These are phyloP conservation scores for Backusella tarrabulga DNA, from an alignment of 192 early-diverging fungal species.

Conservation along the genomic window DNA sequence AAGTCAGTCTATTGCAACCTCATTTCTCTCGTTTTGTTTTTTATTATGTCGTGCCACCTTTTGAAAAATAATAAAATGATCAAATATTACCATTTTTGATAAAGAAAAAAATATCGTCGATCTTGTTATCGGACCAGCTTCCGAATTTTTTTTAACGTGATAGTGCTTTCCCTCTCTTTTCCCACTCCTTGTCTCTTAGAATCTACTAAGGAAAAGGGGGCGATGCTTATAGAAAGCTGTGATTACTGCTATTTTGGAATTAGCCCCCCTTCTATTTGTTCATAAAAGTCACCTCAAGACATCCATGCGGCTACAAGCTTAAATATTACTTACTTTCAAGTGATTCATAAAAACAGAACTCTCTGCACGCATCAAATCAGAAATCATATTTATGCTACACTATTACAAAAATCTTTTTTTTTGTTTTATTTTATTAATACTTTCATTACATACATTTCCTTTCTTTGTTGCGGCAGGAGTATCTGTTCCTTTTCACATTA, in stretches of 20 bases:
- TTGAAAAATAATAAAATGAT: conserved; percentile 1
- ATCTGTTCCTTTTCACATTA: not conserved
- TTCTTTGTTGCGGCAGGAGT: not conserved
- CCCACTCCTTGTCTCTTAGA: not conserved
- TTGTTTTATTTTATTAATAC: not conserved
- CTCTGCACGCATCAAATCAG: not conserved
- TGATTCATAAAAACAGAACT: not conserved
- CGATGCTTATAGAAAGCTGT: not conserved
- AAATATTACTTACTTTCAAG: not conserved
- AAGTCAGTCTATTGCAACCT: not conserved
- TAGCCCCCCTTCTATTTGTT: too few species aligned
- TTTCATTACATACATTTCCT: not conserved
- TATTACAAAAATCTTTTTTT: too few species aligned
- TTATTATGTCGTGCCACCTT: not conserved
- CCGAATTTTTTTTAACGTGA: not conserved
- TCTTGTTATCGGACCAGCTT: not conserved
- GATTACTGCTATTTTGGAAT: not conserved
- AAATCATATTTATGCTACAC: not conserved
- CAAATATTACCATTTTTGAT: conserved; percentile 7
- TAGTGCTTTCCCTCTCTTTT: not conserved
- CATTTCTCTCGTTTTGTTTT: not conserved
- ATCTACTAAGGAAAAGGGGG: not conserved
- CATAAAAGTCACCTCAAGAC: not conserved
- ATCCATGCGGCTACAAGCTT: not conserved
- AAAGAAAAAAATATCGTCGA: not conserved